Base-by-base conservation (phyloP, 768 basidiomycete species). In the Leccinellum albellum region DNA sequence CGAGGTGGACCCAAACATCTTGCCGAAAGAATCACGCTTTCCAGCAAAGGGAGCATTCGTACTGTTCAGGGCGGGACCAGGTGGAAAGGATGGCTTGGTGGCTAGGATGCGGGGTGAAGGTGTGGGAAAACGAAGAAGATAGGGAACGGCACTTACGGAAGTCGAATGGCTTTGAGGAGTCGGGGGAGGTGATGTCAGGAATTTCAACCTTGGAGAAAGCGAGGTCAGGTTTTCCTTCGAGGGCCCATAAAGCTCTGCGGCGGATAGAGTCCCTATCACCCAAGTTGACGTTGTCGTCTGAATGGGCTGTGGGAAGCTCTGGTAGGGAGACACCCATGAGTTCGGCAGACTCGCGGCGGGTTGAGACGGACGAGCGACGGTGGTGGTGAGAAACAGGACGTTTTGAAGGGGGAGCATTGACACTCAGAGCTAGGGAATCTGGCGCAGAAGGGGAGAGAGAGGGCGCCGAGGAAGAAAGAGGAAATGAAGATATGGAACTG, bases 261-360 rank as follows among this genome's bases (percentile, higher is more conserved):
- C 92, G 86, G 37, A 91, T 80, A 17, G 91, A 91, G 62, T 90
- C 88, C 73, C 82, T 85, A 63, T 89, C 87, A 29, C 83, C 86
- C 24, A 86, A 64, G 61, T 83, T 86, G 64, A 88, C 74, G 63
- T 84, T 84, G 67, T 88, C 85, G 31, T 91, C 86, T 2, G 84
- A 78, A 26, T 76, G 75, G 2, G 83, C 81, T 9, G 80, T 64
- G 6, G 85, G 83, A 24, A 91, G 78, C 58, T 86, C 83, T 13
- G 88, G 85, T 37, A 89, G 75, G 23, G 87, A 74, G 13, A 91
- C 82, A 26, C 91, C 91, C 89, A 96, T 94, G 66, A 96, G 76
- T 65, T 95, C 94, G 17, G 91, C 88, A 20, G 91, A 94, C 75
- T 96, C 94, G 62, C 81, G 82, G 59, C 92, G 86, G 40, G 93